Evolutionary conservation across 2,329 filamentous ascomycete species (phyloP).

Genomic region (Aspergillus hortae): DNA sequence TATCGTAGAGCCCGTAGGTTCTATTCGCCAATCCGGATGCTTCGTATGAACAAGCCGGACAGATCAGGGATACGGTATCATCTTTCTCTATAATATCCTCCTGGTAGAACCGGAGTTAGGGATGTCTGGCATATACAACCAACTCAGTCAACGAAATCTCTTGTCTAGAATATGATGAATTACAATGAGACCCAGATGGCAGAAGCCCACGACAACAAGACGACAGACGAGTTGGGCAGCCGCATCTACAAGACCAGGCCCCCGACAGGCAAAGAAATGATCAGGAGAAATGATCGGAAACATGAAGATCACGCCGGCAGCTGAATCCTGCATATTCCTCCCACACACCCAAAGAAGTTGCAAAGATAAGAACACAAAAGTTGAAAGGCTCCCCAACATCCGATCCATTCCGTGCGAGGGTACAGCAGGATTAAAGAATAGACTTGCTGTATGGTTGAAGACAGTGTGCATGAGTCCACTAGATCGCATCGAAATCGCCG

Average conservation of each 20-base stretch:
- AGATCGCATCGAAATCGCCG: conserved; percentile 95
- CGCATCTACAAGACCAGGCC: conserved; percentile 8
- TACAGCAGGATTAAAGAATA: conserved; percentile 10
- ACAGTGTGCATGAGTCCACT: conserved; percentile 34
- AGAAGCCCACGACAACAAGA: conserved; percentile 9
- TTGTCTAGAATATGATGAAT: conserved; percentile 13
- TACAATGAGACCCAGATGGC: conserved; percentile 9
- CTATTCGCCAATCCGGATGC: too few relatives aligned
- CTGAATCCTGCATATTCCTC: conserved; percentile 24
- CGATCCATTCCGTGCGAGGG: conserved; percentile 2
- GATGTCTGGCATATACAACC: too few relatives aligned
- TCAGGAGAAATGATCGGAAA: conserved; percentile 20
- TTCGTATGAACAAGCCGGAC: too few relatives aligned
- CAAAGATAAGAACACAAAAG: conserved; percentile 26
- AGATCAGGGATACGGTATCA: too few relatives aligned
- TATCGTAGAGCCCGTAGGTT: too few relatives aligned
- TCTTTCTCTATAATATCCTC: too few relatives aligned
- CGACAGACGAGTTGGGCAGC: conserved; percentile 8
- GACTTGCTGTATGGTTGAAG: conserved; percentile 18
- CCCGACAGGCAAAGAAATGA: conserved; percentile 13
- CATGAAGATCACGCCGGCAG: conserved; percentile 23
- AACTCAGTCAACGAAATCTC: neutral
- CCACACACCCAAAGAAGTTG: conserved; percentile 25
- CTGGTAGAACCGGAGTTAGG: too few relatives aligned
- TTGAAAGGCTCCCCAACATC: conserved; percentile 18